Evolutionary conservation across 1,284 basidiomycete species (phyloP), one percentile per base, ranked within the genome.

Genomic region (Lentinula novae-zelandiae): DNA sequence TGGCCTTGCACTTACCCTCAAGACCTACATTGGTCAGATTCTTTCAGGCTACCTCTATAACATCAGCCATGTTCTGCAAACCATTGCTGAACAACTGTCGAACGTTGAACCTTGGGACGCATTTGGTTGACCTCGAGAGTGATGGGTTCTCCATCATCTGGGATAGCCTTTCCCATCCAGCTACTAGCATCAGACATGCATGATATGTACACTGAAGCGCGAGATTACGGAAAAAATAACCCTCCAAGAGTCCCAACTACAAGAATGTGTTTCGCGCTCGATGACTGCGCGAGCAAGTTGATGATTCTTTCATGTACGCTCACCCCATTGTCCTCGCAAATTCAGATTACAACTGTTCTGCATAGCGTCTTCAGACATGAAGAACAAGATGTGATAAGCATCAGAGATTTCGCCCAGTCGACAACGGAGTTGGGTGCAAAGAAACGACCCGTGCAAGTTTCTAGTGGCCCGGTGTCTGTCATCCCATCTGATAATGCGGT

Each of bases 221-320:
- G 27, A 27, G 27, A 27, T 27, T 27, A 3, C 27, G 27, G 3
- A 27, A 27, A 27, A 27, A 9, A 9, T 39, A 10, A 84, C 82
- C 84, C 85, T 66, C 83, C 85, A 2, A 87, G 75, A 6, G 85
- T 86, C 1, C 85, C 27, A 27, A 27, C 27, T 27, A 3, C 27
- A 27, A 3, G 27, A 27, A 27, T 27, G 27, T 87, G 69, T 71
- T 83, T 84, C 55, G 82, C 84, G 6, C 73, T 66, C 57, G 82
- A 73, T 0, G 81, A 77, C 36, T 72, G 70, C 7, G 78, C 81
- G 20, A 83, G 64, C 5, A 87, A 76, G 62, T 81, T 73, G 54
- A 86, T 66, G 61, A 83, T 76, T 68, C 84, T 86, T 17, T 83
- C 86, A 67, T 87, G 83, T 0, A 81, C 76, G 57, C 77, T 80